These are phyloP conservation scores for Obba rivulosa DNA, from an alignment of 768 basidiomycete genomes.

Conservation along the genomic window DNA sequence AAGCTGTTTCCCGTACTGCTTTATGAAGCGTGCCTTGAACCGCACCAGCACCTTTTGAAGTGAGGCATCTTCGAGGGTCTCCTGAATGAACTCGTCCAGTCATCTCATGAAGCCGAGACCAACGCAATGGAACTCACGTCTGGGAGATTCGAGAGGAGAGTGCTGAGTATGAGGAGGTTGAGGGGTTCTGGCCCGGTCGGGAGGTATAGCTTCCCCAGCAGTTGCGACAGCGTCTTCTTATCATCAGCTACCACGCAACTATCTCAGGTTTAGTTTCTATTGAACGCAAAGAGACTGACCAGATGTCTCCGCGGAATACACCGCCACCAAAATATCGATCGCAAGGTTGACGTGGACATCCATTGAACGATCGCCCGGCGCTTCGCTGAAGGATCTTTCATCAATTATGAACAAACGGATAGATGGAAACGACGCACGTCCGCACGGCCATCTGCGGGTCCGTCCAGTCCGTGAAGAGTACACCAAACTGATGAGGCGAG, in stretches of 20 bases:
- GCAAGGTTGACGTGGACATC: conserved; percentile 54
- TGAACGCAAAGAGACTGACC: conserved; percentile 25
- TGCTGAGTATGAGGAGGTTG: conserved; percentile 41
- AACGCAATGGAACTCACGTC: conserved; percentile 31
- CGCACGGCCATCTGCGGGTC: conserved; percentile 32
- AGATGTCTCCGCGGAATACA: conserved; percentile 43
- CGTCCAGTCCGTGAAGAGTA: conserved; percentile 39
- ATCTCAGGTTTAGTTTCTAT: neutral
- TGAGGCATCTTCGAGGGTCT: conserved; percentile 40
- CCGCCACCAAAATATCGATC: conserved; percentile 44
- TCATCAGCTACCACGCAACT: conserved; percentile 42
- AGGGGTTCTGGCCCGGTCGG: conserved; percentile 31
- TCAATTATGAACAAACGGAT: neutral
- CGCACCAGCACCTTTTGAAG: conserved; percentile 49
- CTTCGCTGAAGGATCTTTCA: neutral
- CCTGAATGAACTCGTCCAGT: conserved; percentile 37
- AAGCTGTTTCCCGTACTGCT: conserved; percentile 38
- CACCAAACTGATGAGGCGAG: conserved; percentile 27
- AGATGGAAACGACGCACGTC: conserved; percentile 4
- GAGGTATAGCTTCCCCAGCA: conserved; percentile 56
- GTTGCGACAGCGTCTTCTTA: conserved; percentile 58
- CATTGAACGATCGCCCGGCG: neutral
- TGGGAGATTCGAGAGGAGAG: conserved; percentile 46
- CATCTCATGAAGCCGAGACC: conserved; percentile 1
- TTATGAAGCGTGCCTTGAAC: conserved; percentile 44